These are phyloP conservation scores for Myrica gale DNA, from an alignment of 306 rosid genomes.

Conservation along the genomic window DNA sequence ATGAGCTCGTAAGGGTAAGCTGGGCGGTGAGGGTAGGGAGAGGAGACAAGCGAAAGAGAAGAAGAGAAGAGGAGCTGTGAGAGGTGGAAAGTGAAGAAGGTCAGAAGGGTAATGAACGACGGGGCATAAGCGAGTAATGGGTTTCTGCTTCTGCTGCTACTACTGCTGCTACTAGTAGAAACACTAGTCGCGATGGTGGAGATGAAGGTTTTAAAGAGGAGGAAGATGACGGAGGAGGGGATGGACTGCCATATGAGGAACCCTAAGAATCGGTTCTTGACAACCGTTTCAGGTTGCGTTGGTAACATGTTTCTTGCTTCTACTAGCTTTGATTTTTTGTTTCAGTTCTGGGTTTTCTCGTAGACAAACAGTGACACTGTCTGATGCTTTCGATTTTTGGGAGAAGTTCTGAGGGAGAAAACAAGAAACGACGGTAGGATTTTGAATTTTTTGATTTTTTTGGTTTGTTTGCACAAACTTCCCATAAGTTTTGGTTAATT, in stretches of 20 bases:
- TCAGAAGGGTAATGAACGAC: slow-evolving; percentile 29
- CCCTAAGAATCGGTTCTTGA: slow-evolving; percentile 64
- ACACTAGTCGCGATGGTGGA: slow-evolving; percentile 15
- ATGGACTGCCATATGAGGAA: slow-evolving; percentile 89
- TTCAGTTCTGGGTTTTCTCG: not conserved
- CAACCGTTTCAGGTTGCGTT: slow-evolving; percentile 37
- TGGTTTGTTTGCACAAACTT: no score
- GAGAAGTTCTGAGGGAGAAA: no score
- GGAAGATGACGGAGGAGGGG: slow-evolving; percentile 59
- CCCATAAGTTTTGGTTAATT: no score
- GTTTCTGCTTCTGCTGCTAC: slow-evolving; percentile 6
- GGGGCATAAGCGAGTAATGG: slow-evolving; percentile 35
- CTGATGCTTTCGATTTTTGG: no score
- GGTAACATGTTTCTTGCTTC: not conserved
- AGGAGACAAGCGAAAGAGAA: slow-evolving; percentile 59
- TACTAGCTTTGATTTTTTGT: not conserved
- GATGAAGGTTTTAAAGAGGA: slow-evolving; percentile 45
- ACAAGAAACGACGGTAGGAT: no score
- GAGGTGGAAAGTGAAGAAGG: slow-evolving; percentile 58
- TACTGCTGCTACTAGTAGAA: not conserved
- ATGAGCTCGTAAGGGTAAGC: slow-evolving; percentile 43
- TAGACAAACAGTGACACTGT: no score
- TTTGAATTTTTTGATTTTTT: no score
- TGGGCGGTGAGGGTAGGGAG: slow-evolving; percentile 46
- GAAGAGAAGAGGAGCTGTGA: slow-evolving; percentile 68